Evolutionary conservation across 805 yeast genomes (phyloP), one percentile per base, ranked within the genome.

Genomic region (Starmerella sp.): DNA sequence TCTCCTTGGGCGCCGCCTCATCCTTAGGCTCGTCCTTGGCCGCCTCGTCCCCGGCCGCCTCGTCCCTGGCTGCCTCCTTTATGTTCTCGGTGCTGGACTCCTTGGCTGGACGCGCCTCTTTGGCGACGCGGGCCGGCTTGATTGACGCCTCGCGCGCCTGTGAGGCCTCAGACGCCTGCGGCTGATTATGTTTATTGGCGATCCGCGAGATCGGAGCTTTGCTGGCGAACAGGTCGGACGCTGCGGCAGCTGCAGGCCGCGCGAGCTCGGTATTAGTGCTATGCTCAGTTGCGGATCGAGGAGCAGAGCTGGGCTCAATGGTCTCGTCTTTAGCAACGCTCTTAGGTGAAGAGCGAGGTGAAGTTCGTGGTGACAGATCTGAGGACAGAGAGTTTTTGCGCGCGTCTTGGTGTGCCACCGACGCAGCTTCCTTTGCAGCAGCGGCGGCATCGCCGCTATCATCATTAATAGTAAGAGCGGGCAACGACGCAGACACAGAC

Each of bases 91-190:
- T 22, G 29, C 32, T 31, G 10, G 31, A n/a, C 5, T 7, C 49
- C n/a, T 22, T 32, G 4, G 47, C 4, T 8, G 47, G 47, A 7
- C 9, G 36, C 22, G 49, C 31, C 14, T 46, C 30, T 13, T 46
- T 46, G 5, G 49, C 49, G 9, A 5, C 6, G 5, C 39, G 29
- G 11, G 49, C 49, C 17, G 49, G 38, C 30, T 46, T 46, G 11
- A 46, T 17, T 6, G 39, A 34, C 5, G 49, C 49, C 31, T 46
- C 49, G 4, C 49, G 49, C 38, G 49, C 49, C 39, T 46, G 49
- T 9, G 49, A 46, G 5, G 49, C 49, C 30, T 46, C 49, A 1
- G 49, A 46, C 10, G 49, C 49, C 15, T 46, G 48, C 28, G 28
- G 36, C 28, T 13, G 17, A n/a, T n/a, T 44, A 13, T 30, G 36